These are phyloP conservation scores for Ophiocordyceps camponoti-leonardi DNA, from an alignment of 2,329 filamentous ascomycete genomes.

Conservation along the genomic window DNA sequence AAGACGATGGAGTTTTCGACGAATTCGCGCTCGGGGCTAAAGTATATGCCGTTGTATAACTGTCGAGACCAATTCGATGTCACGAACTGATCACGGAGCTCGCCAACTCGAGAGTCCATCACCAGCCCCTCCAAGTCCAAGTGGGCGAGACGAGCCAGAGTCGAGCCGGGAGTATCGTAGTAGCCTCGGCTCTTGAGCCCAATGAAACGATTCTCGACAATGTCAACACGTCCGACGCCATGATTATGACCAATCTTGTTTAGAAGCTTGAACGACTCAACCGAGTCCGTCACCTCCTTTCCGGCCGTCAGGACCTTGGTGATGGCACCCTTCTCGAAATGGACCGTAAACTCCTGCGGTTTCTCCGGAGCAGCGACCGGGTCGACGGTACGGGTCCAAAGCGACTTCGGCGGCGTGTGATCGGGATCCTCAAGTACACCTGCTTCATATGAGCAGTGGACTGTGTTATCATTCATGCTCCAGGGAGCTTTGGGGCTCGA, in stretches of 20 bases:
- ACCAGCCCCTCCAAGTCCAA: conserved; percentile 37
- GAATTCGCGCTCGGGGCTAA: conserved; percentile 28
- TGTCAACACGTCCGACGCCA: conserved; percentile 49
- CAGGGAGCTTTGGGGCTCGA: conserved; percentile 58
- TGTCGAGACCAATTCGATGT: conserved; percentile 23
- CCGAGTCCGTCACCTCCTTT: conserved; percentile 25
- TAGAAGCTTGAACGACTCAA: conserved; percentile 46
- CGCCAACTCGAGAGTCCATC: conserved; percentile 35
- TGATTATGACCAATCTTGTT: conserved; percentile 46
- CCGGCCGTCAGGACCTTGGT: conserved; percentile 40
- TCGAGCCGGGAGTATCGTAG: neutral
- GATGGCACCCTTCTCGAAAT: conserved; percentile 51
- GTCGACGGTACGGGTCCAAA: conserved; percentile 39
- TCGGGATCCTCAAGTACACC: conserved; percentile 42
- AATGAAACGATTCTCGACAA: conserved; percentile 24
- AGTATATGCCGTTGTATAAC: conserved; percentile 31
- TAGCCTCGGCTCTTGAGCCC: neutral
- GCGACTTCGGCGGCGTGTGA: conserved; percentile 44
- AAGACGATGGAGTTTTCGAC: conserved; percentile 43
- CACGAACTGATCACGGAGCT: conserved; percentile 34
- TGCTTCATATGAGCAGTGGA: conserved; percentile 55
- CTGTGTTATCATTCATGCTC: conserved; percentile 28
- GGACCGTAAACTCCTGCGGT: conserved; percentile 45
- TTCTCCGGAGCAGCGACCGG: conserved; percentile 46
- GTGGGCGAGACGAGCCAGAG: conserved; percentile 11